Base-by-base conservation (phyloP, 345 rosid genomes). In the Noccaea caerulescens region DNA sequence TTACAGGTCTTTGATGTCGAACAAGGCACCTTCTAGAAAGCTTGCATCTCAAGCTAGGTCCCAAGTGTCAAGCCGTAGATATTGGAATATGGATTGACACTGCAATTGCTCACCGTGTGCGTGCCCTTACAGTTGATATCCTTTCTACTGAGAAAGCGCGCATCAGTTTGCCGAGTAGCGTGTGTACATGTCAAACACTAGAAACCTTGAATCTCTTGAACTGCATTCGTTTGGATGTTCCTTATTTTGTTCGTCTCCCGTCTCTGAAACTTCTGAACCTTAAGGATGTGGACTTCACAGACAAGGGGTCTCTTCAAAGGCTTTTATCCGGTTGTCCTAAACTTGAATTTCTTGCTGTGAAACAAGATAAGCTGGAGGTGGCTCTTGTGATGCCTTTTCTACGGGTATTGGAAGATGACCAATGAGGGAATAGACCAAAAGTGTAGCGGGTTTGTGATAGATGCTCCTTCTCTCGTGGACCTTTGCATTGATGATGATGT, bases 241-340 rank as follows among this genome's bases (percentile, higher is more conserved):
- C 36, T 39, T 59, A 5, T 39, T 16, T 6, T 10, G 43, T 34
- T 42, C 8, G 11, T 11, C 34, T 61, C 37, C 66, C 16, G 32
- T 61, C 18, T 23, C 51, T 61, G 14, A 61, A 42, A 13, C 2
- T 0, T 25, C 6, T 61, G 51, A 5, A 46, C 8, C 56, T 63
- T 45, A 1, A 0, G 23, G 18, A 33, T 7, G 43, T 63, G 66
- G 18, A 42, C 0, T 59, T 1, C 20, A 1, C 8, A 10, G 46
- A 58, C 12, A 13, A 16, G 4, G 46, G 25, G 18, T 58, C 44
- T 58, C 45, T 58, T 37, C n/a, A 6, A 8, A 38, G 30, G 45
- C n/a, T 58, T 16, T 60, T 60, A 42, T 25, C 66, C 14, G 36
- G 65, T 60, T 60, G 66, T 25, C 66, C 66, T 42, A 43, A 20